Evolutionary conservation across 108 stramenopile genomes (phyloP).

Genomic region (Pseudonitzschia delicatissima): DNA sequence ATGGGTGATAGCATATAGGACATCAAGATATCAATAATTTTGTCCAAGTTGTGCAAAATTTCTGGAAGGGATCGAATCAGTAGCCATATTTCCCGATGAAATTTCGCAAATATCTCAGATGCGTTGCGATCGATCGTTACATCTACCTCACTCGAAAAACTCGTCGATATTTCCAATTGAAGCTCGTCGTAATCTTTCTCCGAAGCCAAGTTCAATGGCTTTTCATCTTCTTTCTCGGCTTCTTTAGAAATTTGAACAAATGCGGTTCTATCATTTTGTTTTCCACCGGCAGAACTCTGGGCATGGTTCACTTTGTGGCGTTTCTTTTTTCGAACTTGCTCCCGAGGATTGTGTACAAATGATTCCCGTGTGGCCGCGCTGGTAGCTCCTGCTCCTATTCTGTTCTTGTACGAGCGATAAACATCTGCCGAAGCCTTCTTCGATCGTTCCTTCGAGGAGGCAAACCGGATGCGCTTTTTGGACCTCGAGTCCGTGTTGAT

Average conservation of each 20-base stretch:
- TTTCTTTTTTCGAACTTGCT: slow-evolving; percentile 20
- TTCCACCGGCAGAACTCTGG: slow-evolving; percentile 10
- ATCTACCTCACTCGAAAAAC: slow-evolving; percentile 73
- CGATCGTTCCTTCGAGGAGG: slow-evolving; percentile 61
- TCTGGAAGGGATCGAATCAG: slow-evolving; percentile 78
- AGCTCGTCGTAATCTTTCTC: slow-evolving; percentile 11
- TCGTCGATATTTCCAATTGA: slow-evolving; percentile 44
- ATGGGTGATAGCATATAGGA: slow-evolving; percentile 56
- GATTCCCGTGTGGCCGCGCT: slow-evolving; percentile 75
- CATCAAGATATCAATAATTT: slow-evolving; percentile 62
- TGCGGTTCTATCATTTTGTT: slow-evolving; percentile 1
- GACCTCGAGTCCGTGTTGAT: slow-evolving; percentile 59
- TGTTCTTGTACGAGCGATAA: slow-evolving; percentile 69
- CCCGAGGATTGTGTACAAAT: slow-evolving; percentile 56
- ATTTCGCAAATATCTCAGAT: slow-evolving; percentile 68
- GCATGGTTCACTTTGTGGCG: slow-evolving; percentile 25
- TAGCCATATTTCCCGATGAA: slow-evolving; percentile 60
- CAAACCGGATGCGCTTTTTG: slow-evolving; percentile 73
- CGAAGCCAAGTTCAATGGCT: not conserved
- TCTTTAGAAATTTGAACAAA: slow-evolving; percentile 19
- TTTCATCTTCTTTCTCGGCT: not conserved
- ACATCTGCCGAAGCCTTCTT: slow-evolving; percentile 81
- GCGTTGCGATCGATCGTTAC: slow-evolving; percentile 75
- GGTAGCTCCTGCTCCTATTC: slow-evolving; percentile 38
- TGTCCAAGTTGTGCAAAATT: slow-evolving; percentile 65